Base-by-base conservation (phyloP, 2,329 filamentous ascomycete genomes). In the Scorias spongiosa region DNA sequence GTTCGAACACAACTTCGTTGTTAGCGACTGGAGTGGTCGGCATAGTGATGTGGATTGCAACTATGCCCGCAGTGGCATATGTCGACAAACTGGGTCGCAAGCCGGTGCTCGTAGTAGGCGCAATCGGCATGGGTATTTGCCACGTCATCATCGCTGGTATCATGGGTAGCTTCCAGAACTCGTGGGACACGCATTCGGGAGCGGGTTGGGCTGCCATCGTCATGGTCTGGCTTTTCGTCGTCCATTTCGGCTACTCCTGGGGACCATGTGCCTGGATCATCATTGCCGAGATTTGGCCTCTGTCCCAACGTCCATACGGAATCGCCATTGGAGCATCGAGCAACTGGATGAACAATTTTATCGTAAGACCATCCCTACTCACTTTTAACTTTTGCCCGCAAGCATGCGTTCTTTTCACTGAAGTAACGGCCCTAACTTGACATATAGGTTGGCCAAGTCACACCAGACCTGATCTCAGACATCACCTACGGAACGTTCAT, bases 221-320 rank as follows among this genome's bases (percentile, higher is more conserved):
- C 42, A 80, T 83, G 74, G 76, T 83, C 8, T 86, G 81, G 81
- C 67, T 87, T 0, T 86, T 83, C 50, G 76, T 84, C 26, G 66
- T 84, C 28, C 74, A 82, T 60, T 87, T 87, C 54, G 83, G 79
- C 28, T 85, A 84, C 57, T 78, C 73, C 0, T 87, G 81, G 81
- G 80, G 81, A 0, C 81, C 81, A 2, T 80, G 76, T 52, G 74
- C 78, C 0, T 86, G 82, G 82, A 55, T 59, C 34, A 69, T 87
- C 44, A 72, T 84, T 1, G 75, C 80, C 2, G 82, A 86, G 61
- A 76, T 87, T 37, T 87, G 79, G 77, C 82, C 81, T 0, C 63
- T 85, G 5, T 78, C 74, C 46, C 77, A 76, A 9, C 72, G 81
- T 2, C 74, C 82, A 1, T 83, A 85, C 47, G 82, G 81, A 36